Percentiles rank a stretch among this genome's conserved stretches.
Conservation (phyloP, 768 basidiomycete species). For the Lyophyllum atratum region DNA sequence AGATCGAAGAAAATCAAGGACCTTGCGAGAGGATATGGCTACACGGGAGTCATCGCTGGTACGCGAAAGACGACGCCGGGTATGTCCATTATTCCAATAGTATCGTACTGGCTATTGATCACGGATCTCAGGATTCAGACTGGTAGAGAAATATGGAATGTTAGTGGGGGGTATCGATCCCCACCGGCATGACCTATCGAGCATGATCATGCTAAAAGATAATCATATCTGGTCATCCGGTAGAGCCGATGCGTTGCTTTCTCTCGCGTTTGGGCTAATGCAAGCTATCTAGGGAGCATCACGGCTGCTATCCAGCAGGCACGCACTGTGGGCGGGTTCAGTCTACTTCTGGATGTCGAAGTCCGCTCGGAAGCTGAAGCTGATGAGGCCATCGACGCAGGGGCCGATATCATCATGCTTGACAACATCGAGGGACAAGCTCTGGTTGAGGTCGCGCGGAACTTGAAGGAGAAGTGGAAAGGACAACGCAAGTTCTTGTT, state of each 20-base stretch:
- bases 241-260: constrained; percentile 38
- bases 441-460: constrained; percentile 65
- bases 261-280: constrained; percentile 2
- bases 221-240: constrained; percentile 99
- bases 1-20: constrained; percentile 86
- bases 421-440: constrained; percentile 87
- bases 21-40: constrained; percentile 76
- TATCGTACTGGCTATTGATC: no score
- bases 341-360: constrained; percentile 90
- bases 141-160: constrained; percentile 99
- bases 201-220: constrained; percentile 99
- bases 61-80: constrained; percentile 98
- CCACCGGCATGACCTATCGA: constrained; percentile 94
- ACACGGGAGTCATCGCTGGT: constrained; percentile 87
- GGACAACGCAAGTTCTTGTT: constrained; percentile 84
- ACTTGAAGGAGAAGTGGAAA: constrained; percentile 77
- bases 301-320: constrained; percentile 84
- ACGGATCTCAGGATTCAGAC: constrained; percentile 83
- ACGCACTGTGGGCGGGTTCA: constrained; percentile 91
- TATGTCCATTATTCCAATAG: constrained; percentile 17
- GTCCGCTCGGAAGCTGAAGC: constrained; percentile 88
- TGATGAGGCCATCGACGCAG: constrained; percentile 95
- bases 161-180: constrained; percentile 94
- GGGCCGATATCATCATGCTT: constrained; percentile 94
- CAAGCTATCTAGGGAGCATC: constrained; percentile 73